Conservation (phyloP, 2,329 filamentous ascomycete species). For the Pseudogymnoascus sp. region DNA sequence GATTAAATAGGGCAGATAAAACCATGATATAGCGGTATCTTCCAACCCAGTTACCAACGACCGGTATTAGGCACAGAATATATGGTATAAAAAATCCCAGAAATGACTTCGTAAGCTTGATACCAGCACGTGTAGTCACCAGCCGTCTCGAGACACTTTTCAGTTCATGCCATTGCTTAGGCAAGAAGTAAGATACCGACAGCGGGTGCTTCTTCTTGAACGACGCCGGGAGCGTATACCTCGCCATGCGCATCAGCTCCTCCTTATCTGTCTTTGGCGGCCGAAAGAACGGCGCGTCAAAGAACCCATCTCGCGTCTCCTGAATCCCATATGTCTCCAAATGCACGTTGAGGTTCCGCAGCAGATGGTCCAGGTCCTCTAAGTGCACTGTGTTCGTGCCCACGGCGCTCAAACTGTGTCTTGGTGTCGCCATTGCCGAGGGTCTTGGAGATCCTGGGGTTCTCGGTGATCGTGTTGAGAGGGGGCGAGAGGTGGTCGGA, state of each 20-base stretch:
- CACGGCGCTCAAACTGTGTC: background rate
- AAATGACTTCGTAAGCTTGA: slow-evolving; percentile 45
- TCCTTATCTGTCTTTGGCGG: slow-evolving; percentile 32
- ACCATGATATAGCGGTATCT: slow-evolving; percentile 47
- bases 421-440: background rate
- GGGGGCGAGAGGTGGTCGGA: slow-evolving; percentile 22
- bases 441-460: slow-evolving; percentile 11
- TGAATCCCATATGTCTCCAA: slow-evolving; percentile 36
- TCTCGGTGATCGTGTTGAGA: slow-evolving; percentile 14
- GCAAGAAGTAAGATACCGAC: slow-evolving; percentile 39
- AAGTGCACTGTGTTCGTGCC: background rate
- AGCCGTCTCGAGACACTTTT: slow-evolving; percentile 34
- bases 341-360: slow-evolving; percentile 29
- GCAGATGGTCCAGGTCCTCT: slow-evolving; percentile 22
- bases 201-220: slow-evolving; percentile 39
- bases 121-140: slow-evolving; percentile 41
- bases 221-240: slow-evolving; percentile 38
- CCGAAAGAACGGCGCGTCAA: slow-evolving; percentile 36
- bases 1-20: slow-evolving; percentile 49
- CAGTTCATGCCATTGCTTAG: slow-evolving; percentile 39
- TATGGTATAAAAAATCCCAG: slow-evolving; percentile 50
- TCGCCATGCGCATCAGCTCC: slow-evolving; percentile 34
- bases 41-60: slow-evolving; percentile 42
- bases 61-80: slow-evolving; percentile 44
- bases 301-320: slow-evolving; percentile 36